phyloP scores from a whole-genome alignment of 768 basidiomycete species.

The Rhizopogon vesiculosus region DNA sequence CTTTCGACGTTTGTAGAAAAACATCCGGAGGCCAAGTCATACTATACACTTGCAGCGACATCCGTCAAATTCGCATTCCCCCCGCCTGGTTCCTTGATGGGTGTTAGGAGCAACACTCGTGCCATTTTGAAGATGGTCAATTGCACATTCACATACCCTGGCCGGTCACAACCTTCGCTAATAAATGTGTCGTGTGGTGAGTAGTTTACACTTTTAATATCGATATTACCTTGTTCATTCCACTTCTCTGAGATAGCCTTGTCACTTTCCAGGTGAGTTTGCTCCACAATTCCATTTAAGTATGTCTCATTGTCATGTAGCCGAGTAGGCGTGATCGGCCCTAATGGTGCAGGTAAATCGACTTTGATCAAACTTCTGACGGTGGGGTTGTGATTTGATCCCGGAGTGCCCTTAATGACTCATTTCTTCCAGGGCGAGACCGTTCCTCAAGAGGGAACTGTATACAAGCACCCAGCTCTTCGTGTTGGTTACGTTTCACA shows the following conservation, averaged over 20 bases:
- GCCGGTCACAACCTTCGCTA: conserved; percentile 73
- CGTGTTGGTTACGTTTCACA: conserved; percentile 97
- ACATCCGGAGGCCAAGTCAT: conserved; percentile 92
- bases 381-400: conserved; percentile 34
- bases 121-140: conserved; percentile 90
- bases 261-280: conserved; percentile 77
- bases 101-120: conserved; percentile 92
- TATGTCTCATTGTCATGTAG: conserved; percentile 36
- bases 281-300: conserved; percentile 14
- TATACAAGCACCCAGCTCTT: conserved; percentile 91
- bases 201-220: background rate
- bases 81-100: conserved; percentile 93
- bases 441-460: conserved; percentile 83
- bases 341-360: conserved; percentile 95
- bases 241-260: conserved; percentile 34
- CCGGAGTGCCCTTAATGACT: conserved; percentile 5
- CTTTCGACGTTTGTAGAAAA: conserved; percentile 84
- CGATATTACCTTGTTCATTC: background rate
- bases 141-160: conserved; percentile 95
- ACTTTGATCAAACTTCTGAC: conserved; percentile 94
- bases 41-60: conserved; percentile 93
- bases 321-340: conserved; percentile 88
- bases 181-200: conserved; percentile 77
- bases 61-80: conserved; percentile 96
- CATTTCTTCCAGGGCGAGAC: conserved; percentile 69